These are phyloP conservation scores for Lumnitzera littorea DNA, from an alignment of 345 rosid genomes.

Conservation along the genomic window DNA sequence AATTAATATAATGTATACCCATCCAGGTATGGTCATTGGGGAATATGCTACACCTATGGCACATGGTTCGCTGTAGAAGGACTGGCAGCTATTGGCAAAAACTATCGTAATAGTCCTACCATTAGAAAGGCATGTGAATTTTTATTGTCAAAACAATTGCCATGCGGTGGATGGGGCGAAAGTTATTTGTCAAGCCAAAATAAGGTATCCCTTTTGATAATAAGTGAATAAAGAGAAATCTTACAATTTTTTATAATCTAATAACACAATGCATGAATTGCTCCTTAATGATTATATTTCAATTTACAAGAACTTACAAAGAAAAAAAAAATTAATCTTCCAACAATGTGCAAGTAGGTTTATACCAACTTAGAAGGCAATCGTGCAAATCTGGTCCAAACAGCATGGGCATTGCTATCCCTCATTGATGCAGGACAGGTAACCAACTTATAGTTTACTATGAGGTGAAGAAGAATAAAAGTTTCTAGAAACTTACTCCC, in stretches of 20 bases:
- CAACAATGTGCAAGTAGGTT: background rate
- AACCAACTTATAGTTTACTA: background rate
- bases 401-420: slow-evolving; percentile 46
- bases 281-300: too few species aligned
- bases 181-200: slow-evolving; percentile 51
- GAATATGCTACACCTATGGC: slow-evolving; percentile 56
- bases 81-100: slow-evolving; percentile 40
- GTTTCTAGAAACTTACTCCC: background rate
- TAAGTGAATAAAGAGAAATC: too few species aligned
- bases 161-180: slow-evolving; percentile 71
- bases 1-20: background rate
- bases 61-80: slow-evolving; percentile 53
- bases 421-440: slow-evolving; percentile 45
- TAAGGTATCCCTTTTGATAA: slow-evolving; percentile 15
- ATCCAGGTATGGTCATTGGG: slow-evolving; percentile 60
- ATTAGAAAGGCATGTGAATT: slow-evolving; percentile 47
- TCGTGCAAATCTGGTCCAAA: slow-evolving; percentile 23
- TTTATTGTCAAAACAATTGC: slow-evolving; percentile 38
- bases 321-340: too few species aligned
- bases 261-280: too few species aligned
- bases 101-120: slow-evolving; percentile 18
- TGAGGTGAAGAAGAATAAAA: background rate
- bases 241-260: too few species aligned
- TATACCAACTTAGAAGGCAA: too few species aligned
- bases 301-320: too few species aligned